Conservation (phyloP, 441 rosid species). For the Pelargonium fulgidum region DNA sequence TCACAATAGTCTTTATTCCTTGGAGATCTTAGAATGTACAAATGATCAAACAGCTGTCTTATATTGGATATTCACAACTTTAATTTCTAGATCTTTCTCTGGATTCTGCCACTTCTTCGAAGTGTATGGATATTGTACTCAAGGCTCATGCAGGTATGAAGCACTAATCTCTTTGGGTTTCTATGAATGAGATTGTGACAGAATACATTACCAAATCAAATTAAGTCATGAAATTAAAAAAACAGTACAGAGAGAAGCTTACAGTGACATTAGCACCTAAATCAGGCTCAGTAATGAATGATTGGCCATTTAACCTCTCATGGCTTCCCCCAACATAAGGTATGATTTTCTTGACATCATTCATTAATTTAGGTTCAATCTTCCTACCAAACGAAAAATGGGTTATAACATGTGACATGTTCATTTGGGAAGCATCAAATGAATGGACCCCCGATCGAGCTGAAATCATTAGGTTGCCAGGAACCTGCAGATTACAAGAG, state of each 20-base stretch:
- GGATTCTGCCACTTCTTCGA: neutral
- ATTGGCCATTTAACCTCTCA: constrained; percentile 68
- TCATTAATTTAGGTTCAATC: constrained; percentile 48
- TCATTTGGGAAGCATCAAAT: constrained; percentile 82
- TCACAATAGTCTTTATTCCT: neutral
- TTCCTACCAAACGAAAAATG: constrained; percentile 83
- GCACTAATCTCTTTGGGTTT: neutral
- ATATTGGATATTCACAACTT: neutral
- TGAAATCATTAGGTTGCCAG: constrained; percentile 81
- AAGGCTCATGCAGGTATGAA: neutral
- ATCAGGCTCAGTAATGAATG: constrained; percentile 68
- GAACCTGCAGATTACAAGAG: constrained; percentile 54
- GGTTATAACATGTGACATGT: constrained; percentile 85
- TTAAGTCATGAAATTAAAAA: constrained; percentile 11
- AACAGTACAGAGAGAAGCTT: constrained; percentile 29
- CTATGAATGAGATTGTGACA: neutral
- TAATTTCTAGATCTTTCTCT: neutral
- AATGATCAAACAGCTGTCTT: neutral
- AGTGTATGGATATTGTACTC: neutral
- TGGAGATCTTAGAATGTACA: neutral
- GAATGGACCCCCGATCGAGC: constrained; percentile 93
- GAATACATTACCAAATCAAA: constrained; percentile 8
- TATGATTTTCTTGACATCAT: constrained; percentile 56
- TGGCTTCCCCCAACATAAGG: constrained; percentile 83
- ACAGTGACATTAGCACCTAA: constrained; percentile 94